phyloP scores from a whole-genome alignment of 1,284 basidiomycete species.

The Porodaedalea pini region DNA sequence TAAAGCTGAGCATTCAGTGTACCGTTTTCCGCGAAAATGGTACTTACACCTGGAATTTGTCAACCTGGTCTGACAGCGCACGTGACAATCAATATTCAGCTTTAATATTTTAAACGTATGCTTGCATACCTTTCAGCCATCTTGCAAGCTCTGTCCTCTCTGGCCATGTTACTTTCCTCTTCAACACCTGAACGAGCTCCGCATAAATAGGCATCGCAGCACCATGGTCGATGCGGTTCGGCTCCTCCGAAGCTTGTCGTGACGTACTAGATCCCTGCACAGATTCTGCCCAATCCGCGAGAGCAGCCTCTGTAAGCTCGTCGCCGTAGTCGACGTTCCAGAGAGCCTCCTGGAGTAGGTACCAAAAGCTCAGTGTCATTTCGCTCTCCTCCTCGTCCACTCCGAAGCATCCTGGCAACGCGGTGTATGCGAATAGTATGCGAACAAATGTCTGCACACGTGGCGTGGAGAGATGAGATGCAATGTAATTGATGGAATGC shows the following conservation, averaged over 20 bases:
- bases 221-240: slow-evolving; percentile 39
- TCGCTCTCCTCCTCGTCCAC: slow-evolving; percentile 84
- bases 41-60: slow-evolving; percentile 73
- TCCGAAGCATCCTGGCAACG: slow-evolving; percentile 71
- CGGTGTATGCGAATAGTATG: slow-evolving; percentile 71
- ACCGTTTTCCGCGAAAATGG: neutral
- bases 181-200: slow-evolving; percentile 68
- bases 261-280: slow-evolving; percentile 21
- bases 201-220: slow-evolving; percentile 76
- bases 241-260: slow-evolving; percentile 28
- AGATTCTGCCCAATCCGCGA: slow-evolving; percentile 27
- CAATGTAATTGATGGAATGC: slow-evolving; percentile 79
- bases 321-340: slow-evolving; percentile 66
- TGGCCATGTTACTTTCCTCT: slow-evolving; percentile 74
- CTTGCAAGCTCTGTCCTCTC: slow-evolving; percentile 38
- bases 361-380: slow-evolving; percentile 84
- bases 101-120: slow-evolving; percentile 12
- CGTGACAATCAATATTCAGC: slow-evolving; percentile 11
- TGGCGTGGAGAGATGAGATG: slow-evolving; percentile 56
- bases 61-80: slow-evolving; percentile 56
- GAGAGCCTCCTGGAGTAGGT: slow-evolving; percentile 81
- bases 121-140: slow-evolving; percentile 74
- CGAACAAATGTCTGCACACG: slow-evolving; percentile 70
- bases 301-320: slow-evolving; percentile 44
- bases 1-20: neutral